Conservation (phyloP, 495 filamentous ascomycete species). For the Penicillium ochrochloron region DNA sequence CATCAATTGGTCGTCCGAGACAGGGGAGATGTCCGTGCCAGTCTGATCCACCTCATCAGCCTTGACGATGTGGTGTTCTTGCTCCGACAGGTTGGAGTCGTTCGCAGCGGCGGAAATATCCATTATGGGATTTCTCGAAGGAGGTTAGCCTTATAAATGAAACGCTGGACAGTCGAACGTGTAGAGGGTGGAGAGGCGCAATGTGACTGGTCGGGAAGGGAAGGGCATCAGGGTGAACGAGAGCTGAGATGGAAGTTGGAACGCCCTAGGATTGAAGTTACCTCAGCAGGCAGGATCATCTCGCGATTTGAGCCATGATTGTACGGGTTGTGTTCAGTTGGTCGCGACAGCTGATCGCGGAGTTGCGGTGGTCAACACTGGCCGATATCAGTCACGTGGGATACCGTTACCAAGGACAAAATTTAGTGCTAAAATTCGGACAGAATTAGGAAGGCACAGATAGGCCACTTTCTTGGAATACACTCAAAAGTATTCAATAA, state of each 20-base stretch:
- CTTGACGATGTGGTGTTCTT: conserved; percentile 54
- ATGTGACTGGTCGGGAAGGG: background rate
- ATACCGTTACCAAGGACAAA: no score
- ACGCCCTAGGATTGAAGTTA: background rate
- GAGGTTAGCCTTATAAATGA: conserved; percentile 11
- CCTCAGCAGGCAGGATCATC: conserved; percentile 11
- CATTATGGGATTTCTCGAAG: conserved; percentile 29
- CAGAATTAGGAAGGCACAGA: no score
- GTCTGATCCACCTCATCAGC: conserved; percentile 61
- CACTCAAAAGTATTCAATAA: no score
- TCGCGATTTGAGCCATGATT: conserved; percentile 9
- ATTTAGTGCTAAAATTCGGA: no score
- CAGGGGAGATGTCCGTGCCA: conserved; percentile 56
- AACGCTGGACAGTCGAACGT: conserved; percentile 15
- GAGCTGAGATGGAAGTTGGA: background rate
- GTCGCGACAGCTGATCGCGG: background rate
- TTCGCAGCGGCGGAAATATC: conserved; percentile 31
- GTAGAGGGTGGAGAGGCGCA: background rate
- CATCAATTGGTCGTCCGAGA: conserved; percentile 54
- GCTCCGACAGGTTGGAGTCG: conserved; percentile 35
- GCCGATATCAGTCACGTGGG: conserved; percentile 16
- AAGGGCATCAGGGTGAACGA: conserved; percentile 21
- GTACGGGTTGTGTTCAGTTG: background rate
- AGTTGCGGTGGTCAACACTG: conserved; percentile 16
- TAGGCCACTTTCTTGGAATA: no score